Base-by-base conservation (phyloP, 306 rosid genomes). In the Cicer arietinum region DNA sequence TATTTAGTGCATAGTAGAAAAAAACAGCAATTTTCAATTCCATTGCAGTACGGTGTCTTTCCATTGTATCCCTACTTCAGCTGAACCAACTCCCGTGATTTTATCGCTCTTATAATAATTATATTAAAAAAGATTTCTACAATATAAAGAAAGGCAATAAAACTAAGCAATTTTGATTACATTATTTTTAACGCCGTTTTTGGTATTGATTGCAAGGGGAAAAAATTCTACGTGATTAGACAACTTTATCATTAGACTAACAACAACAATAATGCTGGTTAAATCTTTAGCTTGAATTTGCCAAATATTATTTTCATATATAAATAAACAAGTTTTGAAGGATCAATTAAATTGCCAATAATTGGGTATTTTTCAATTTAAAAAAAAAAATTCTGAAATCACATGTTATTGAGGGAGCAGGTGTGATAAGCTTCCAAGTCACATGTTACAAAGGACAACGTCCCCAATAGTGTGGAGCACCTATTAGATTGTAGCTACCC, bases 381-480 rank as follows among this genome's bases (percentile, higher is more conserved):
- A 35, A 79, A 30, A 3, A 30, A 53, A 44, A 35, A 0, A n/a
- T n/a, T 35, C 5, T 5, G 13, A 73, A 41, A 6, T 57, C 69
- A 66, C 61, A 66, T 79, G 74, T 39, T 30, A 44, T 71, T 62
- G 50, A 62, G 16, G 52, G 17, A 59, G 18, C 20, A 70, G 39
- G 60, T 13, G 45, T 60, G 70, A 58, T 8, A 10, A 69, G 39
- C 35, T 30, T 30, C 35, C 35, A 30, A 30, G 3, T 30, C 35
- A 30, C 35, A 30, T 30, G 56, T 60, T 63, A 11, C 57, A 70
- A 43, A 70, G 40, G 75, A 60, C 65, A 78, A 61, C 35, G 16
- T 50, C 30, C 73, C 72, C 73, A 16, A 30, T 43, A 53, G 35
- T 53, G 18, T 58, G 69, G 79, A 59, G 80, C 61, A 80, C 46